phyloP scores from a whole-genome alignment of 768 basidiomycete species.

The Erythrobasidium yunnanense region DNA sequence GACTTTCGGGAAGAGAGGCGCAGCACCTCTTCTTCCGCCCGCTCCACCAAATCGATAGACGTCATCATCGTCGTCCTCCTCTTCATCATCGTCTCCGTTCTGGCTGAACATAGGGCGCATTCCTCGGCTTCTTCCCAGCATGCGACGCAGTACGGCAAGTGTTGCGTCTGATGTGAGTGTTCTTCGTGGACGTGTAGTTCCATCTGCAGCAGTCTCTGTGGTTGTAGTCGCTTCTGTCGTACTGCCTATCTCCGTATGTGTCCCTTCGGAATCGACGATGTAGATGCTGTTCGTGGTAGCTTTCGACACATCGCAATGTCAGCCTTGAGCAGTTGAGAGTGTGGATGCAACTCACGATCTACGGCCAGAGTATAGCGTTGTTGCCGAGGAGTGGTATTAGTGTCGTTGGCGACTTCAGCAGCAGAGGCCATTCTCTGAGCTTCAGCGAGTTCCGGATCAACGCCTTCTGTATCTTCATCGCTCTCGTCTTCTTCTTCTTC shows the following conservation, averaged over 20 bases:
- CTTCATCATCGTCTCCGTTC: slow-evolving; percentile 12
- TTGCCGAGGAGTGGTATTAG: neutral
- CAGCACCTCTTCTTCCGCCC: neutral
- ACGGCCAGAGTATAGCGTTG: slow-evolving; percentile 10
- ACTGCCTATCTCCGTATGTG: neutral
- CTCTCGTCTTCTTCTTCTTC: slow-evolving; percentile 12
- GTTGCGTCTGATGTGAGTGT: neutral
- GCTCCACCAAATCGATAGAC: neutral
- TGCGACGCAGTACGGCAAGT: neutral
- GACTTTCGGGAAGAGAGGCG: slow-evolving; percentile 29
- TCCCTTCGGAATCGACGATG: slow-evolving; percentile 17
- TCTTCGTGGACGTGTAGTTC: neutral
- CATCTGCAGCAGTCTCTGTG: neutral
- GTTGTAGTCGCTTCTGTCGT: neutral
- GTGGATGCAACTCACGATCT: neutral
- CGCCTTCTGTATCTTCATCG: slow-evolving; percentile 6
- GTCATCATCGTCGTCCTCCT: slow-evolving; percentile 23
- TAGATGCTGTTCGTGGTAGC: slow-evolving; percentile 11
- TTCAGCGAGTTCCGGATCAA: slow-evolving; percentile 18
- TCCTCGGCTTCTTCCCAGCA: neutral
- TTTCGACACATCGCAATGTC: neutral
- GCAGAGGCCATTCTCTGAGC: slow-evolving; percentile 10
- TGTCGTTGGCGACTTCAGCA: neutral
- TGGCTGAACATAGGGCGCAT: neutral
- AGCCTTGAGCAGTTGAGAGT: neutral